Percentiles rank a stretch among this genome's conserved stretches.
Conservation (phyloP, 163 green algal species). For the Chloroidium sp. region DNA sequence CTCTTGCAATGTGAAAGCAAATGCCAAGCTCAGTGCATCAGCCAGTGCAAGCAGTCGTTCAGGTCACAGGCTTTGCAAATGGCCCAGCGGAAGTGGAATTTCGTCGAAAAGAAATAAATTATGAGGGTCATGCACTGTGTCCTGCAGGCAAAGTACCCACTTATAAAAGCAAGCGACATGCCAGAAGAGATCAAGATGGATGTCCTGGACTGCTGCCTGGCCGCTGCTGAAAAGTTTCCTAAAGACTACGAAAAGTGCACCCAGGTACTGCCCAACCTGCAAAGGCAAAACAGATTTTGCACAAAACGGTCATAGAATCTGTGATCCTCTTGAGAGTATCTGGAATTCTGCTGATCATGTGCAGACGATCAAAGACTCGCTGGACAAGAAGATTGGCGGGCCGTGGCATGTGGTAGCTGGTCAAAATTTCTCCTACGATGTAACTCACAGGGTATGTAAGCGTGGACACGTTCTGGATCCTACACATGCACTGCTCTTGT, state of each 20-base stretch:
- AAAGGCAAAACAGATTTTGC: neutral
- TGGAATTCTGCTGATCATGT: neutral
- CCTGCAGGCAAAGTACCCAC: conserved; percentile 67
- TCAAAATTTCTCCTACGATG: conserved; percentile 57
- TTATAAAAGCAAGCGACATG: conserved; percentile 74
- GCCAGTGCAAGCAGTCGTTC: too few species aligned
- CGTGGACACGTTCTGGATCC: too few species aligned
- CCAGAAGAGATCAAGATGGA: conserved; percentile 59
- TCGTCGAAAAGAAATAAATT: conserved; percentile 11
- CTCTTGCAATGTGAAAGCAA: too few species aligned
- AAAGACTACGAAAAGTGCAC: conserved; percentile 79
- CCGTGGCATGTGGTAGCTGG: conserved; percentile 63
- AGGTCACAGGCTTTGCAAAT: neutral
- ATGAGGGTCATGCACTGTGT: conserved; percentile 37
- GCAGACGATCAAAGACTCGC: conserved; percentile 85
- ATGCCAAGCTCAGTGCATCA: too few species aligned
- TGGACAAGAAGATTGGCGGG: conserved; percentile 88
- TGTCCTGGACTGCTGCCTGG: conserved; percentile 81
- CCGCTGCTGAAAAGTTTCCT: conserved; percentile 74
- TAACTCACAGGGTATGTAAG: conserved; percentile 58
- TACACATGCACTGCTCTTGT: too few species aligned
- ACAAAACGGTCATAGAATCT: neutral
- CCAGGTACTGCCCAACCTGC: conserved; percentile 37
- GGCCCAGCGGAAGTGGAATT: neutral
- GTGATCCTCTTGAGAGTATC: neutral